These are phyloP conservation scores for Trichoderma gamsii DNA, from an alignment of 495 filamentous ascomycete genomes.

Conservation along the genomic window DNA sequence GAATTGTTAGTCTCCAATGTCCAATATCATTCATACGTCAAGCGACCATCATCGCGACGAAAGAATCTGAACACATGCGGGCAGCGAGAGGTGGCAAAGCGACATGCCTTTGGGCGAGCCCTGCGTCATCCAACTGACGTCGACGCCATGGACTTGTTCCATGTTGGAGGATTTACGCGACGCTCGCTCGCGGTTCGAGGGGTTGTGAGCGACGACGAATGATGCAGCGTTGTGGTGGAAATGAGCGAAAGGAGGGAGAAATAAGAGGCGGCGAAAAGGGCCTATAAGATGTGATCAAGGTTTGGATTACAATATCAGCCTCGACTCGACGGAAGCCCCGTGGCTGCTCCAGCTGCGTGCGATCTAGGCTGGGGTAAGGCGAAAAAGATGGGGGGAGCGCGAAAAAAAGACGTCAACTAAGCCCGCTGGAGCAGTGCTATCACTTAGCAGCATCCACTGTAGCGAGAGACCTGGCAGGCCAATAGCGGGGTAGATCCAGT, in stretches of 20 bases:
- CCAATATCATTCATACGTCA: background rate
- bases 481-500: constrained; percentile 3
- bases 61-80: background rate
- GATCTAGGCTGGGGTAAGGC: constrained; percentile 14
- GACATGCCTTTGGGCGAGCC: constrained; percentile 43
- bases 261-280: constrained; percentile 14
- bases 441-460: background rate
- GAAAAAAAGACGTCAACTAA: background rate
- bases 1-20: background rate
- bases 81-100: background rate
- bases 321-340: background rate
- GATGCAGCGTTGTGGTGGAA: background rate
- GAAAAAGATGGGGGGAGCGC: constrained; percentile 2
- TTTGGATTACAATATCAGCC: constrained; percentile 12
- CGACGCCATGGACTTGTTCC: constrained; percentile 60
- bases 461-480: constrained; percentile 3
- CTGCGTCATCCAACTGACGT: constrained; percentile 62
- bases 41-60: background rate
- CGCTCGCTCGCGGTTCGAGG: background rate
- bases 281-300: background rate
- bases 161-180: constrained; percentile 29
- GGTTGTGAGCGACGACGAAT: background rate
- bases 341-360: constrained; percentile 7
- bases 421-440: background rate
- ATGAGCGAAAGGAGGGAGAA: background rate